Evolutionary conservation across 2,329 filamentous ascomycete species (phyloP).

Genomic region (Chaetomium olivaceum): DNA sequence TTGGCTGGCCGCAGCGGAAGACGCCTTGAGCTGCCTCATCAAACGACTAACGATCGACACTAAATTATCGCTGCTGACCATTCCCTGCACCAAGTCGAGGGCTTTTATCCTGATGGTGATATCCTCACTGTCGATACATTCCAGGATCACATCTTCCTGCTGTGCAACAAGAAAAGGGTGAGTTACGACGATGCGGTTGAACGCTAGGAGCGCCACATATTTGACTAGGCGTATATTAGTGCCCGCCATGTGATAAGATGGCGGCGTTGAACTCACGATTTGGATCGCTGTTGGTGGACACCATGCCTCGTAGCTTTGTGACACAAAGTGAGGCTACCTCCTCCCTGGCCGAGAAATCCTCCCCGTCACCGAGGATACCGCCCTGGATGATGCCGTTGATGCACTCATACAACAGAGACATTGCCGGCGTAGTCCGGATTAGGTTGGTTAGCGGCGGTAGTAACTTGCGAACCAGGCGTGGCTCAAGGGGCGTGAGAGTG

Average conservation of each 20-base stretch:
- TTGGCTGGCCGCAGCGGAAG: slow-evolving; percentile 51
- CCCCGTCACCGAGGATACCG: slow-evolving; percentile 82
- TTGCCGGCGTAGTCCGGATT: slow-evolving; percentile 90
- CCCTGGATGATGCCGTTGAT: slow-evolving; percentile 98
- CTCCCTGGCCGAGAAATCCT: slow-evolving; percentile 78
- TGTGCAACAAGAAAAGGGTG: slow-evolving; percentile 86
- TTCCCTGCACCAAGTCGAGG: slow-evolving; percentile 85
- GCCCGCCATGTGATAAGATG: background rate
- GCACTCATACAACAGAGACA: slow-evolving; percentile 98
- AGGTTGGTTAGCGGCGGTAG: slow-evolving; percentile 88
- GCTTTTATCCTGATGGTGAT: slow-evolving; percentile 95
- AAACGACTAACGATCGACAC: slow-evolving; percentile 81
- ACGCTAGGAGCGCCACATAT: slow-evolving; percentile 93
- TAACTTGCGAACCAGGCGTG: slow-evolving; percentile 85
- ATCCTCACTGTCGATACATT: slow-evolving; percentile 93
- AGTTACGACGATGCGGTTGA: slow-evolving; percentile 89
- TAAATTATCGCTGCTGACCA: slow-evolving; percentile 88
- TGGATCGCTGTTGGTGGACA: slow-evolving; percentile 88
- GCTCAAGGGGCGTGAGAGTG: slow-evolving; percentile 87
- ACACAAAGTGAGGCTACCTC: slow-evolving; percentile 93
- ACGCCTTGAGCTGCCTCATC: slow-evolving; percentile 78
- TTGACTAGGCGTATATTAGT: slow-evolving; percentile 63
- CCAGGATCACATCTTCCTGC: slow-evolving; percentile 94
- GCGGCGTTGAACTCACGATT: slow-evolving; percentile 65
- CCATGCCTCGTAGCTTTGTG: slow-evolving; percentile 89